These are phyloP conservation scores for Entrophospora sp. DNA, from an alignment of 192 early-diverging fungal species.

Conservation along the genomic window DNA sequence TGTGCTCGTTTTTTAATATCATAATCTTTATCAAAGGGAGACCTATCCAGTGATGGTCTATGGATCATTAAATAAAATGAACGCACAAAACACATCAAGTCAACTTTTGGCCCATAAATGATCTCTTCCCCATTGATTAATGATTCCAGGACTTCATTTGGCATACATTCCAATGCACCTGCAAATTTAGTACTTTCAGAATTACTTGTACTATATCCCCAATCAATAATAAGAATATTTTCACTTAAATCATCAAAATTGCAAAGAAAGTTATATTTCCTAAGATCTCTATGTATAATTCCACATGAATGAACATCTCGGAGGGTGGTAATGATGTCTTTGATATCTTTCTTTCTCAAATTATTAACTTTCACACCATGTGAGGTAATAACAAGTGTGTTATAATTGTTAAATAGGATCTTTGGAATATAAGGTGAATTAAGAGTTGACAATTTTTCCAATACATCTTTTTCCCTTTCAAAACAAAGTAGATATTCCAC, in stretches of 20 bases:
- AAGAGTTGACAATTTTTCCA: not conserved
- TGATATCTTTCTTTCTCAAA: conserved; percentile 8
- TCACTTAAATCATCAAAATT: not conserved
- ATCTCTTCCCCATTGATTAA: not conserved
- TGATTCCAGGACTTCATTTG: not conserved
- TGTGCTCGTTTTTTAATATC: not conserved
- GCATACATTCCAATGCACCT: conserved; percentile 12
- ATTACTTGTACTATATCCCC: not conserved
- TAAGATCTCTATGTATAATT: conserved; percentile 3
- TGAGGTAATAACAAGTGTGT: not conserved
- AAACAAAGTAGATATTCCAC: conserved; percentile 4
- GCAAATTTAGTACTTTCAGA: not conserved
- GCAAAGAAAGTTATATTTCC: conserved; percentile 1
- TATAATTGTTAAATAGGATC: not conserved
- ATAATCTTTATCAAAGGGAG: not conserved
- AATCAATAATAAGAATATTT: conserved; percentile 12
- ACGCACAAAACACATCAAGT: not conserved
- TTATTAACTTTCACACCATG: conserved; percentile 9
- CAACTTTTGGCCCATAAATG: not conserved
- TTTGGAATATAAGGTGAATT: conserved; percentile 5
- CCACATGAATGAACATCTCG: not conserved
- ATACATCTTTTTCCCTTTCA: conserved; percentile 8
- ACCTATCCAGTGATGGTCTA: not conserved
- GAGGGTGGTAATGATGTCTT: conserved; percentile 11
- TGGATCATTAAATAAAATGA: conserved; percentile 13